Conservation (phyloP, 2,329 filamentous ascomycete species). For the Xylariaceae sp. region DNA sequence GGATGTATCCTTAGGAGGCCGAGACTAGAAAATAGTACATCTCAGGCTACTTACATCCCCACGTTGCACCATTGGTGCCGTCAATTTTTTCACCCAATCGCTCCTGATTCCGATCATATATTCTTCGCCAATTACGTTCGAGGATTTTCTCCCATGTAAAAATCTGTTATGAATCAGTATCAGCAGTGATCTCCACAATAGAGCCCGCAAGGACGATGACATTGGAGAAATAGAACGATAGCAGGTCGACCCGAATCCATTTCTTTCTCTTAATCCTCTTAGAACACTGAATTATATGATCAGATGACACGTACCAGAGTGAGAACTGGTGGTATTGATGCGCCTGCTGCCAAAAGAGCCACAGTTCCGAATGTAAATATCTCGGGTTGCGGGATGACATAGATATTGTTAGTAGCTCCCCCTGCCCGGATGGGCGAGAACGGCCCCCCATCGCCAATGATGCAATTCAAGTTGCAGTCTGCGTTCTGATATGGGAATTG, state of each 20-base stretch:
- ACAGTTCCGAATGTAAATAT: constrained; percentile 55
- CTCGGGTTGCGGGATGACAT: constrained; percentile 56
- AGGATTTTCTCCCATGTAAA: constrained; percentile 63
- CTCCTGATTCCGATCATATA: constrained; percentile 34
- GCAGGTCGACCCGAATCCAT: not conserved
- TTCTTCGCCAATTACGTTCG: constrained; percentile 55
- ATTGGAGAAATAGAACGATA: not conserved
- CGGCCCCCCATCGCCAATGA: constrained; percentile 39
- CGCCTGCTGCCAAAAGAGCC: constrained; percentile 59
- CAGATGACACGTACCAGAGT: constrained; percentile 41
- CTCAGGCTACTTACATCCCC: no score
- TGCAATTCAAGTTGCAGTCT: constrained; percentile 46
- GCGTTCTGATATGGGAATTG: constrained; percentile 41
- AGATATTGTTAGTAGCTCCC: constrained; percentile 57
- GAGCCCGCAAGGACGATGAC: not conserved
- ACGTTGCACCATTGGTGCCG: constrained; percentile 53
- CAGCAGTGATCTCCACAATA: not conserved
- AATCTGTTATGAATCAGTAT: constrained; percentile 4
- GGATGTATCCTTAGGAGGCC: no score
- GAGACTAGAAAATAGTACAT: no score
- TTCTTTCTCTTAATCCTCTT: no score
- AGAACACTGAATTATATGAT: not conserved
- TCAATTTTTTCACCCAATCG: constrained; percentile 40
- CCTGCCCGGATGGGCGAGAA: constrained; percentile 52
- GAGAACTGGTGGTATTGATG: constrained; percentile 61